phyloP scores from a whole-genome alignment of 305 asterid genomes.

The Vinca major region DNA sequence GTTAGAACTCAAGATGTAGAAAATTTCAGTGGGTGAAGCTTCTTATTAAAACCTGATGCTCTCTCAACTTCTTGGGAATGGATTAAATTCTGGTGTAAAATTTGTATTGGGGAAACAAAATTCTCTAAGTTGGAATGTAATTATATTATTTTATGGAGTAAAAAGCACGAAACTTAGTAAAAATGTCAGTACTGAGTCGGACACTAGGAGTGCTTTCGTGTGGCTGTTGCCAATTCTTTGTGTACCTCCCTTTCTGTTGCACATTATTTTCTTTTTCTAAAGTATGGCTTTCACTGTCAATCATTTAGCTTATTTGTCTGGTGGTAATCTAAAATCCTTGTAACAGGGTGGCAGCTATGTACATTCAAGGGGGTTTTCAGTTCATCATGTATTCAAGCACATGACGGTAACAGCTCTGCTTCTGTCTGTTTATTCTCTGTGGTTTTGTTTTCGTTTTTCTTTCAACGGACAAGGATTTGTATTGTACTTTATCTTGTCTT shows the following conservation, averaged over 20 bases:
- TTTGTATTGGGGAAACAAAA: not conserved
- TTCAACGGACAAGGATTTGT: not conserved
- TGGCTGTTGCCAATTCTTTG: not conserved
- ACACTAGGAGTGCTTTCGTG: not conserved
- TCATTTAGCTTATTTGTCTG: not conserved
- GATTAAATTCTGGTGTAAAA: not conserved
- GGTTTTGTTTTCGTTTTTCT: not conserved
- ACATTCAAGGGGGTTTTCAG: constrained; percentile 69
- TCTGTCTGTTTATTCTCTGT: not conserved
- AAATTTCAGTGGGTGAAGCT: not conserved
- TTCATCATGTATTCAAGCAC: constrained; percentile 58
- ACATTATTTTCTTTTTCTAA: not conserved
- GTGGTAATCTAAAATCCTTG: constrained; percentile 14
- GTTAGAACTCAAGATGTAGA: not conserved
- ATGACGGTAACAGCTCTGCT: constrained; percentile 48
- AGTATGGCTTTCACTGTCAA: not conserved
- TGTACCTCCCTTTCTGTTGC: not conserved
- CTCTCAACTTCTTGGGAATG: not conserved
- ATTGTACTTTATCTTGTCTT: not conserved
- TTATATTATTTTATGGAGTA: not conserved
- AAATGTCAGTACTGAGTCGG: not conserved
- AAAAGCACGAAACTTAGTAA: not conserved
- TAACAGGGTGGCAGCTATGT: constrained; percentile 84
- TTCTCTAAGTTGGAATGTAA: not conserved
- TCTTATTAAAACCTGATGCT: not conserved